Conservation (phyloP, 192 early-diverging fungal genomes). For the Diversispora eburnea region DNA sequence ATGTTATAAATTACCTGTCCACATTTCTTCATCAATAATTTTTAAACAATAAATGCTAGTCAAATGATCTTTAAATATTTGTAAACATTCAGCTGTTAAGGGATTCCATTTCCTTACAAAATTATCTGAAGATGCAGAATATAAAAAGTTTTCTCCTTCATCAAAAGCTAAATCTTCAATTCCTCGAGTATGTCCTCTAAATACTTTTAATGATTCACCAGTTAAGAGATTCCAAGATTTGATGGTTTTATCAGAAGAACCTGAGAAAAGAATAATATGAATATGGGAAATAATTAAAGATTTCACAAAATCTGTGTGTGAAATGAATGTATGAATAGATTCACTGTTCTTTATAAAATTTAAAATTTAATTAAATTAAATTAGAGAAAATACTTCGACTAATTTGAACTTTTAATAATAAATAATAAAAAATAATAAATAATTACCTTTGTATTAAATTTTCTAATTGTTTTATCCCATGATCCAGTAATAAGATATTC, state of each 20-base stretch:
- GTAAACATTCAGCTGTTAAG: constrained; percentile 40
- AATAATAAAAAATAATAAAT: background rate
- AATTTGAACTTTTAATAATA: constrained; percentile 2
- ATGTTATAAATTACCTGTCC: constrained; percentile 58
- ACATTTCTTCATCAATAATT: constrained; percentile 64
- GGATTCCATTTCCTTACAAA: constrained; percentile 64
- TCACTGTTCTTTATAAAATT: constrained; percentile 48
- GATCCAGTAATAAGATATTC: constrained; percentile 79
- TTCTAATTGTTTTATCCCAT: constrained; percentile 88
- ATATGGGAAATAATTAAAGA: constrained; percentile 49
- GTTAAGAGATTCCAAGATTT: constrained; percentile 68
- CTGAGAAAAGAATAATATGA: constrained; percentile 56
- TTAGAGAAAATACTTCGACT: too few species aligned
- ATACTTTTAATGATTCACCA: constrained; percentile 41
- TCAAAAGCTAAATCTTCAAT: constrained; percentile 52
- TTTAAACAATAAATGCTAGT: constrained; percentile 73
- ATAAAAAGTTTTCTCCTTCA: constrained; percentile 47
- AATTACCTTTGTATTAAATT: constrained; percentile 75
- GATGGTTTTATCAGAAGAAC: constrained; percentile 81
- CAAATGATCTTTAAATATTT: constrained; percentile 64
- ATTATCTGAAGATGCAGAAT: constrained; percentile 63
- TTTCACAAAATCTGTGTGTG: constrained; percentile 93
- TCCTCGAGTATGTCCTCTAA: constrained; percentile 52
- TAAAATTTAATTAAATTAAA: background rate
- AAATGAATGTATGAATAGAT: constrained; percentile 61